phyloP scores from a whole-genome alignment of 371 early-diverging fungal species.

The Saksenaea oblongispora region DNA sequence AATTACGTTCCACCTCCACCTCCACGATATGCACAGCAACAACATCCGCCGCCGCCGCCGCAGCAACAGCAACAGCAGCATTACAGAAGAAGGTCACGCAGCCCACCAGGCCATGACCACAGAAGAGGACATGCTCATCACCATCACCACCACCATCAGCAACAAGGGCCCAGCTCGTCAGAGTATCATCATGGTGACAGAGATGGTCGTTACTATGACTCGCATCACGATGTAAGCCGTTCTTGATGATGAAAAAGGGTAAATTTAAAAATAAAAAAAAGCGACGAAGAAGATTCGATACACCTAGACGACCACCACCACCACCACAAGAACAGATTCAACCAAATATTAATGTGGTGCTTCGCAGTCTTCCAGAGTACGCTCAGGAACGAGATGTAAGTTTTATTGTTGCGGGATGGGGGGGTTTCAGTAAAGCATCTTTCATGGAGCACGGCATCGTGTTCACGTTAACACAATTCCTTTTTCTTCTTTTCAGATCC shows the following conservation, averaged over 20 bases:
- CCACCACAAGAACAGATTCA: slow-evolving; percentile 2
- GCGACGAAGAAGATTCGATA: background rate
- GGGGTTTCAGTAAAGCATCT: background rate
- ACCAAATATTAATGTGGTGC: slow-evolving; percentile 53
- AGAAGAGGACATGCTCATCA: background rate
- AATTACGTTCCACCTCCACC: background rate
- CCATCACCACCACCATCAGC: no score
- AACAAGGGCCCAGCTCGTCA: background rate
- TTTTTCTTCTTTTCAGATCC: slow-evolving; percentile 19
- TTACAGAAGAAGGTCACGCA: slow-evolving; percentile 2
- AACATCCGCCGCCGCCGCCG: background rate
- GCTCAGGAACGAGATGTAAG: slow-evolving; percentile 47
- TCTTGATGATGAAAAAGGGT: background rate
- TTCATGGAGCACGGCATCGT: background rate
- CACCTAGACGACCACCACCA: slow-evolving; percentile 5
- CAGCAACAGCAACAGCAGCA: background rate
- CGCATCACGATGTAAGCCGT: background rate
- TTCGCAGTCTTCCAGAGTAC: slow-evolving; percentile 46
- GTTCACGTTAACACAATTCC: background rate
- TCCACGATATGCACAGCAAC: background rate
- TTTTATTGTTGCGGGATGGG: background rate
- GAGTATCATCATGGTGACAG: background rate
- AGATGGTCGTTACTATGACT: background rate
- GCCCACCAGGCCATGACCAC: background rate
- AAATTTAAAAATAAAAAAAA: background rate